Evolutionary conservation across 345 rosid species (phyloP), one percentile per base, ranked within the genome.

Genomic region (Pugionium cornutum): DNA sequence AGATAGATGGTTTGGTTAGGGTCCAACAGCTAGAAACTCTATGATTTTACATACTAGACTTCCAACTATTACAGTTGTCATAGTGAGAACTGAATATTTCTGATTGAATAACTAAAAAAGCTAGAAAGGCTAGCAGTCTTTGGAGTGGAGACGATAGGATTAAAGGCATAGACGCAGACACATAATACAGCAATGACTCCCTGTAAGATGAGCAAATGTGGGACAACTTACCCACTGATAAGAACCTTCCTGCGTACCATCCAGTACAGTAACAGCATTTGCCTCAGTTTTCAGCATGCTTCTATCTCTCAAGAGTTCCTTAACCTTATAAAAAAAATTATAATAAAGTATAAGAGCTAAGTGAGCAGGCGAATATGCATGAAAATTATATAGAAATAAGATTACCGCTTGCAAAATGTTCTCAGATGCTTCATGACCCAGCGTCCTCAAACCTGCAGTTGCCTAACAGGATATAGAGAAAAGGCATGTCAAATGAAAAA

Each of bases 161-260:
- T 40, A 2, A 33, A 63, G 58, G 45, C 4, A 56, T 45, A 40
- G 4, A 67, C 9, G 51, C 43, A 58, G n/a, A 43, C 28, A 58
- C 53, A 60, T 60, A 11, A 43, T 31, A 63, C 11, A 63, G 35
- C n/a, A 55, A 63, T 42, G 56, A 48, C 42, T 48, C 39, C 32
- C 26, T 28, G 54, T 45, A 35, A 46, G 29, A 47, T 3, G 1
- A 37, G 26, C 27, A 56, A 39, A 71, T 26, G 65, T 33, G 54
- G 57, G 52, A 34, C 4, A 64, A 68, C 95, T 65, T 88, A 94
- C 99, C 99, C 99, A 94, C 79, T 88, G 83, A 78, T 90, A 94
- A 75, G 99, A 79, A 60, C 97, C 99, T 79, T 94, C 99, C 78
- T 94, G 99, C 41, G 87, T 78, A 42, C 99, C 99, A 78, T 94